Percentiles rank a stretch among this genome's conserved stretches.
Conservation (phyloP, 2,329 filamentous ascomycete species). For the Diplodia mutila region DNA sequence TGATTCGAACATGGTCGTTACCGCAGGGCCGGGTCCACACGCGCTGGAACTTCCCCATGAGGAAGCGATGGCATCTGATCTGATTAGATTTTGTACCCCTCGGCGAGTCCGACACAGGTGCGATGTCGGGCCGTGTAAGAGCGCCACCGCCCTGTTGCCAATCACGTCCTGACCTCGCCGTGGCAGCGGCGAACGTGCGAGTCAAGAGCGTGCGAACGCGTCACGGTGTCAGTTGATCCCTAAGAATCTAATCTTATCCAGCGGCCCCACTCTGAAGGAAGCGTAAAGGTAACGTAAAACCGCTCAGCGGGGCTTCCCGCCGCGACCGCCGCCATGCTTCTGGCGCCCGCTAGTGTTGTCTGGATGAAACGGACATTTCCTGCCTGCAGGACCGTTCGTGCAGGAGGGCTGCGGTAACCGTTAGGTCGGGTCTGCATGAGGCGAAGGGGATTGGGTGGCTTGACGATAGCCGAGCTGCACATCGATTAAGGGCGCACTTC, state of each 20-base stretch:
- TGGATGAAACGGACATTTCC: neutral
- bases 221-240: neutral
- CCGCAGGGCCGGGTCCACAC: neutral
- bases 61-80: slow-evolving; percentile 14
- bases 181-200: neutral
- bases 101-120: neutral
- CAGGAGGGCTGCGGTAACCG: neutral
- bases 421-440: neutral
- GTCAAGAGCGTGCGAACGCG: neutral
- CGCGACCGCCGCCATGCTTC: neutral
- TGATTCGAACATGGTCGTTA: slow-evolving; percentile 5
- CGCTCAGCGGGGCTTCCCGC: neutral
- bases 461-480: neutral
- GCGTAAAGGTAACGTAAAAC: neutral
- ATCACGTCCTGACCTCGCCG: neutral
- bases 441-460: neutral
- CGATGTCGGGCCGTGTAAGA: neutral
- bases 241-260: slow-evolving; percentile 5
- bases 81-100: slow-evolving; percentile 1
- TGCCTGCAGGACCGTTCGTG: neutral
- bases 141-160: neutral
- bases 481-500: neutral
- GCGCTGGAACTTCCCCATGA: neutral
- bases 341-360: neutral
- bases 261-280: neutral